These are phyloP conservation scores for Russula compacta DNA, from an alignment of 768 basidiomycete genomes.

Conservation along the genomic window DNA sequence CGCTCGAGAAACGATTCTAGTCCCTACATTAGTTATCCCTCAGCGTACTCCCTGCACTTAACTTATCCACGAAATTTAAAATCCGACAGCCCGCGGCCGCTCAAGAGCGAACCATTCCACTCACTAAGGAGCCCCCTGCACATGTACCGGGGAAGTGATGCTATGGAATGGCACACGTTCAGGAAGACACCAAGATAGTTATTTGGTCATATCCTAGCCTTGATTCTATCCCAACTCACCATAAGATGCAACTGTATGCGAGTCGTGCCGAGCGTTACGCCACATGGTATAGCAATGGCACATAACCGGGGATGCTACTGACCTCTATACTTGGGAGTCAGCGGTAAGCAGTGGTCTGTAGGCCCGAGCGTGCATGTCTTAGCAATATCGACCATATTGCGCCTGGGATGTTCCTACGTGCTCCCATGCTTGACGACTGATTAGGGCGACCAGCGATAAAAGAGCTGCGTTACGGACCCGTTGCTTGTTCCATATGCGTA, in stretches of 20 bases:
- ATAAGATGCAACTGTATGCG: no score
- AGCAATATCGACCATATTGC: no score
- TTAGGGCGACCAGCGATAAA: background rate
- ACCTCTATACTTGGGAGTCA: no score
- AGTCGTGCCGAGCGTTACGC: no score
- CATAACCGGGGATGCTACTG: no score
- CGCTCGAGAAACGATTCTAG: constrained; percentile 46
- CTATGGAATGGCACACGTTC: background rate
- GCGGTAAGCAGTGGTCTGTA: no score
- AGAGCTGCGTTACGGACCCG: background rate
- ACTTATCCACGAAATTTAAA: no score
- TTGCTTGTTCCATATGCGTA: background rate
- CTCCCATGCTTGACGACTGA: background rate
- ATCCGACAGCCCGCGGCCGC: no score
- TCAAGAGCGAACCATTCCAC: no score
- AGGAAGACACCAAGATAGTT: background rate
- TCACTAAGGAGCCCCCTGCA: no score
- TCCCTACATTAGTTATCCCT: background rate
- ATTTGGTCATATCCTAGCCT: background rate
- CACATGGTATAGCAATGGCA: no score
- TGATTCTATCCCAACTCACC: background rate
- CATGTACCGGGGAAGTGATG: background rate
- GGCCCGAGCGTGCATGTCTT: no score
- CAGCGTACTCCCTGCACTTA: background rate
- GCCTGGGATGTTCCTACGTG: background rate